phyloP scores from a whole-genome alignment of 768 basidiomycete species.

The Mycena galopus region DNA sequence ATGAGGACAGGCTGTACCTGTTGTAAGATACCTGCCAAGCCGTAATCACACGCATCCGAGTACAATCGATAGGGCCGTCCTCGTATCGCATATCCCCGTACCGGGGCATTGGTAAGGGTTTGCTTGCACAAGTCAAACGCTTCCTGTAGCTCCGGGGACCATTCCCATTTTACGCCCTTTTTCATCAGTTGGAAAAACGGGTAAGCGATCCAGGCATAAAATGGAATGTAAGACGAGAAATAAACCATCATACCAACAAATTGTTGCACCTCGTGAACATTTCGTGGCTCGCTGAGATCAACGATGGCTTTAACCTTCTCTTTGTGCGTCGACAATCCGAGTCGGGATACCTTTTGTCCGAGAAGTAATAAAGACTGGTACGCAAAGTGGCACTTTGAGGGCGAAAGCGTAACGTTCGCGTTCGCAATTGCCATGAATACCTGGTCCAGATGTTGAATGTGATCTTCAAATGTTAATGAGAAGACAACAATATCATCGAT shows the following conservation, averaged over 20 bases:
- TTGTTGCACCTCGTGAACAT: conserved; percentile 51
- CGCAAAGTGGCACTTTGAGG: conserved; percentile 50
- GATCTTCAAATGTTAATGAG: conserved; percentile 43
- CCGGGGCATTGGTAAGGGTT: conserved; percentile 36
- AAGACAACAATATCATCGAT: conserved; percentile 58
- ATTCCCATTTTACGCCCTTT: conserved; percentile 2
- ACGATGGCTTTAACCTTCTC: conserved; percentile 42
- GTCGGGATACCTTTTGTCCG: conserved; percentile 9
- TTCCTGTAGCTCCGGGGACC: background rate
- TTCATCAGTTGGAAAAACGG: conserved; percentile 4
- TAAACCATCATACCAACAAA: conserved; percentile 37
- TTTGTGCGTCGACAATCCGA: background rate
- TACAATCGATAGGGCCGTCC: background rate
- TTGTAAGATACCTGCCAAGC: background rate
- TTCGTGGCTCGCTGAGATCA: conserved; percentile 49
- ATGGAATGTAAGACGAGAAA: conserved; percentile 51
- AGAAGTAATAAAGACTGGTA: conserved; percentile 41
- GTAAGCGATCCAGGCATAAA: conserved; percentile 46
- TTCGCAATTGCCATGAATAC: conserved; percentile 44
- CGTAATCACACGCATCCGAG: background rate
- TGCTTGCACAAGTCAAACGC: background rate
- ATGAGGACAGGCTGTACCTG: conserved; percentile 1
- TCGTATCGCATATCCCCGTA: background rate
- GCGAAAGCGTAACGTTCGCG: conserved; percentile 50
- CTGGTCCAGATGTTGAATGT: conserved; percentile 46